Evolutionary conservation across 2,329 filamentous ascomycete genomes (phyloP).

Genomic region (Clonostachys solani): DNA sequence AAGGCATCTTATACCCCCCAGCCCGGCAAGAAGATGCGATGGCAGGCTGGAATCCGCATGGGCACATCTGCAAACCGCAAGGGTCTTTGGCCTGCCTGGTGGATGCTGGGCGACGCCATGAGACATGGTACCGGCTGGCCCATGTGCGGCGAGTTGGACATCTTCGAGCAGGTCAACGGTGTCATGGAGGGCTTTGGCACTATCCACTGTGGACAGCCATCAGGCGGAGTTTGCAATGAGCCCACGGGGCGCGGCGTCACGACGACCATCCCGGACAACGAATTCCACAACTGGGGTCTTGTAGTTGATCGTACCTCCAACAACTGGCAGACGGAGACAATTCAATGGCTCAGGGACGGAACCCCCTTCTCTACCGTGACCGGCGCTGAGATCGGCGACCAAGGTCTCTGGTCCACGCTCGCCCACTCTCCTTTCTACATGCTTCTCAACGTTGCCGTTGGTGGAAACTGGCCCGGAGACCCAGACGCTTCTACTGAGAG

Average conservation of each 20-base stretch:
- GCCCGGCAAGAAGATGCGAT: conserved; percentile 31
- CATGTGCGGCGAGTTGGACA: conserved; percentile 44
- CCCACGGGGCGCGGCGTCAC: conserved; percentile 29
- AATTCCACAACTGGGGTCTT: conserved; percentile 44
- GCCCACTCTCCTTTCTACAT: conserved; percentile 36
- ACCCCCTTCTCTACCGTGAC: conserved; percentile 33
- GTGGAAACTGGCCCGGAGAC: conserved; percentile 33
- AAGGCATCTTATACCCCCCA: conserved; percentile 38
- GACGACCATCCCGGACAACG: conserved; percentile 34
- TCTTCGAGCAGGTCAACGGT: conserved; percentile 45
- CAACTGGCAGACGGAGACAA: conserved; percentile 39
- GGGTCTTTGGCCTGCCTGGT: conserved; percentile 50
- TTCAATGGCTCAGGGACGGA: conserved; percentile 45
- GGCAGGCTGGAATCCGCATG: conserved; percentile 39
- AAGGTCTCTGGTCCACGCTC: conserved; percentile 36
- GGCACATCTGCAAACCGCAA: conserved; percentile 33
- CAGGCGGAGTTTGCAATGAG: conserved; percentile 43
- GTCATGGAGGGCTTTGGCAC: conserved; percentile 39
- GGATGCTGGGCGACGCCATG: conserved; percentile 43
- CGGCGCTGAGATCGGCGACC: conserved; percentile 32
- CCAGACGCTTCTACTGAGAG: conserved; percentile 23
- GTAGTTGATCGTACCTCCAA: conserved; percentile 37
- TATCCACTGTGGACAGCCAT: conserved; percentile 37
- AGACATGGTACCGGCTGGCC: conserved; percentile 42
- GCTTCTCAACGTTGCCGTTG: conserved; percentile 43